Percentiles rank a stretch among this genome's conserved stretches.
These are phyloP conservation scores for Colletotrichum sp. DNA, from an alignment of 2,329 filamentous ascomycete genomes.

Conservation along the genomic window DNA sequence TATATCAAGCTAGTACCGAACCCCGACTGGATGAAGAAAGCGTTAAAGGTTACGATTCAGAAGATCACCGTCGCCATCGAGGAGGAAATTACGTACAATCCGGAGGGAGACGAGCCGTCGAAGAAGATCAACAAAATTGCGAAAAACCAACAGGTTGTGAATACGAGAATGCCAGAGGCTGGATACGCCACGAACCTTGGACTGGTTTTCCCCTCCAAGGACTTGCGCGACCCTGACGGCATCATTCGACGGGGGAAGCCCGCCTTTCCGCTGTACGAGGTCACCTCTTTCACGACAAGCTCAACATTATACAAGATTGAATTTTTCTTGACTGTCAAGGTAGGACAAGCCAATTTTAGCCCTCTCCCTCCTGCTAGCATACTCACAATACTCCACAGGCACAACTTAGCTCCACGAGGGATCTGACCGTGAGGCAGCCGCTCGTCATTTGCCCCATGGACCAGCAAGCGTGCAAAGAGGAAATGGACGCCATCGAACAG, in stretches of 20 bases:
- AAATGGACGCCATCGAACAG: slow-evolving; percentile 98
- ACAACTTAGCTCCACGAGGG: slow-evolving; percentile 83
- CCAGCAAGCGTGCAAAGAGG: slow-evolving; percentile 94
- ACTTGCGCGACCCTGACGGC: slow-evolving; percentile 85
- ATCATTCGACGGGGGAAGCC: slow-evolving; percentile 85
- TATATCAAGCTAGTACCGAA: slow-evolving; percentile 96
- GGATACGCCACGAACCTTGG: slow-evolving; percentile 94
- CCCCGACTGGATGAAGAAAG: slow-evolving; percentile 88
- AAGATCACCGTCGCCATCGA: slow-evolving; percentile 94
- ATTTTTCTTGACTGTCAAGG: slow-evolving; percentile 94
- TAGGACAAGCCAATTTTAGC: slow-evolving; percentile 40
- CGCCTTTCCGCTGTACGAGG: slow-evolving; percentile 87
- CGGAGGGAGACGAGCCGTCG: slow-evolving; percentile 92
- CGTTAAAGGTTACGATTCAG: slow-evolving; percentile 89
- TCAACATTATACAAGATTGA: slow-evolving; percentile 98
- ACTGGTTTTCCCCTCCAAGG: slow-evolving; percentile 88
- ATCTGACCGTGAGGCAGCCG: slow-evolving; percentile 87
- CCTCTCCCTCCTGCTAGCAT: background rate
- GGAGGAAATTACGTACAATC: slow-evolving; percentile 98
- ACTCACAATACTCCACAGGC: slow-evolving; percentile 60
- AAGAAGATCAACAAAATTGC: slow-evolving; percentile 88
- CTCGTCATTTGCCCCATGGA: slow-evolving; percentile 97
- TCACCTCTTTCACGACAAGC: slow-evolving; percentile 90
- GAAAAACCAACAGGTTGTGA: slow-evolving; percentile 82
- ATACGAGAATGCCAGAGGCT: slow-evolving; percentile 84